Base-by-base conservation (phyloP, 805 yeast species). In the Spathaspora hagerdaliae region DNA sequence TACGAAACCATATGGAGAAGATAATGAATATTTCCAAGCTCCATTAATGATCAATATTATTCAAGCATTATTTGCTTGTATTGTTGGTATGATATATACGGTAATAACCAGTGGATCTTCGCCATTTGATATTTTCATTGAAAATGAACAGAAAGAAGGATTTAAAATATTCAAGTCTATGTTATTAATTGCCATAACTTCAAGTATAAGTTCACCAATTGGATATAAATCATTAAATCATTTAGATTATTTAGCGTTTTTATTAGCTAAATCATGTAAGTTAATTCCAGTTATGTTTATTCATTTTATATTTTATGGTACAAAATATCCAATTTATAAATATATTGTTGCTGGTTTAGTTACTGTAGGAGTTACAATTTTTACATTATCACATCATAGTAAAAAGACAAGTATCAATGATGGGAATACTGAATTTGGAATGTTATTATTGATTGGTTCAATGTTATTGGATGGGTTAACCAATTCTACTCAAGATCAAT, bases 211-310 rank as follows among this genome's bases (percentile, higher is more conserved):
- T 1, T 78, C 91, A 2, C 97, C 97, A 5, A 65, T 94, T 38
- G 94, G 96, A 1, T 82, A 88, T 49, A 77, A 82, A 36, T 81
- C 96, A 14, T 67, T 92, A 48, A 74, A 78, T 41, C 88, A 92
- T 61, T 92, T 94, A 31, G 96, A 88, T 59, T 94, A 87, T 59
- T 69, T 94, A 57, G 85, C 95, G 0, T 85, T 80, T 55, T 76
- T 92, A 51, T 74, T 94, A 49, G 96, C 97, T 14, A 94, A 94
- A 60, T 85, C 96, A 44, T 92, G 98, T 62, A 94, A 94, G 58
- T 74, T 94, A 63, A 80, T 94, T 19, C 99, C 99, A 0, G 96
- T 92, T n/a, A 82, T 94, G 85, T 60, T 87, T 31, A 86, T 94
- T 2, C 97, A 90, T 57, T 67, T 83, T 46, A 53, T 81, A 12